Percentiles rank a stretch among this genome's conserved stretches.
Evolutionary conservation across 495 filamentous ascomycete genomes (phyloP).

Genomic region (Neurospora sp.): DNA sequence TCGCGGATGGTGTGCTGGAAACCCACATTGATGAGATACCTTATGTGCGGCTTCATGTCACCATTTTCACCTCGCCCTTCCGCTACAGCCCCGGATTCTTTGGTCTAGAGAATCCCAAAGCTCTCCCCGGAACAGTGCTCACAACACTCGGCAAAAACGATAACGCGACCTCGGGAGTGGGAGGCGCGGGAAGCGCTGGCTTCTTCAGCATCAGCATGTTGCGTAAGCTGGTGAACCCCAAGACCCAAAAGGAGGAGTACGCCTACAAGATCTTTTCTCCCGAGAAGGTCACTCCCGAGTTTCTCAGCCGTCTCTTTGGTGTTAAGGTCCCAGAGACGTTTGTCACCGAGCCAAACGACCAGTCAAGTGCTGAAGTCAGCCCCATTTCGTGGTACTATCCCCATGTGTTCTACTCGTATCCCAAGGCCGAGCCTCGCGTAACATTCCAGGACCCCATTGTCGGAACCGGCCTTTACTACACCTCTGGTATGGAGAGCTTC

Average conservation of each 20-base stretch:
- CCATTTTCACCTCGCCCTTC: slow-evolving; percentile 71
- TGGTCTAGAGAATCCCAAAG: slow-evolving; percentile 40
- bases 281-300: slow-evolving; percentile 48
- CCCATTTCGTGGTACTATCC: slow-evolving; percentile 71
- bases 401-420: slow-evolving; percentile 70
- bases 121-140: slow-evolving; percentile 61
- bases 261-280: slow-evolving; percentile 97
- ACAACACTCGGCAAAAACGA: slow-evolving; percentile 66
- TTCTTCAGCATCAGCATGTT: slow-evolving; percentile 88
- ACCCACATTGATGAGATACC: slow-evolving; percentile 59
- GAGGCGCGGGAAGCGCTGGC: slow-evolving; percentile 55
- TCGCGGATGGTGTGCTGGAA: slow-evolving; percentile 32
- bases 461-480: slow-evolving; percentile 70
- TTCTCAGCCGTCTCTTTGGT: slow-evolving; percentile 46
- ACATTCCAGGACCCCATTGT: slow-evolving; percentile 79
- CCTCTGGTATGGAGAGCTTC: slow-evolving; percentile 86
- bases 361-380: slow-evolving; percentile 9
- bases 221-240: slow-evolving; percentile 48
- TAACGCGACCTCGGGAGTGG: slow-evolving; percentile 31
- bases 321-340: slow-evolving; percentile 30
- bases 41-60: slow-evolving; percentile 78
- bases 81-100: slow-evolving; percentile 59
- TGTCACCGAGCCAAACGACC: slow-evolving; percentile 1
- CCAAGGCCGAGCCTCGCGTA: slow-evolving; percentile 67
- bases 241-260: slow-evolving; percentile 50